These are phyloP conservation scores for Cercospora berteroae DNA, from an alignment of 2,329 filamentous ascomycete genomes.

Conservation along the genomic window DNA sequence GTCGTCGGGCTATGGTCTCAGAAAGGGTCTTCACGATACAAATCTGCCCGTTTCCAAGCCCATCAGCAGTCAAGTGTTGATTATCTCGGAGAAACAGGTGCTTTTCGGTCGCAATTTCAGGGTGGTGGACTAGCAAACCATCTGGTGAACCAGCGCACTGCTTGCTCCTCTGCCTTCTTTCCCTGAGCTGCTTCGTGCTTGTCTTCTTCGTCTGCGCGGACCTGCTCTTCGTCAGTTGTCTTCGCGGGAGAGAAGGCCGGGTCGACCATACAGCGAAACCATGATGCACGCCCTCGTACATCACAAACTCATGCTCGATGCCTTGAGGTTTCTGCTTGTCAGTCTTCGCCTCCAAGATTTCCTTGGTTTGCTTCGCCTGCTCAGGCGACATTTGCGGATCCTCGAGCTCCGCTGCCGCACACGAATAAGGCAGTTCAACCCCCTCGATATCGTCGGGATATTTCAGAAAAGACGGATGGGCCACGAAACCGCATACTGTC, in stretches of 20 bases:
- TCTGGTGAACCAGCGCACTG: conserved; percentile 40
- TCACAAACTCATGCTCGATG: conserved; percentile 40
- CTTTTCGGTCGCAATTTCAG: neutral
- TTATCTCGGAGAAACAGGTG: neutral
- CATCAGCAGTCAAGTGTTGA: neutral
- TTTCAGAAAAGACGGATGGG: conserved; percentile 38
- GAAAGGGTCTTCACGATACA: neutral
- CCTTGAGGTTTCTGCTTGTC: conserved; percentile 35
- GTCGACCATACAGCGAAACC: conserved; percentile 36
- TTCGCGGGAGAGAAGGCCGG: neutral
- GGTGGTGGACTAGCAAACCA: conserved; percentile 33
- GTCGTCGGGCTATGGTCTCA: neutral
- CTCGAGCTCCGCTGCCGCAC: conserved; percentile 36
- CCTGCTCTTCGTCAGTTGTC: conserved; percentile 1
- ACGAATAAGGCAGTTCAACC: conserved; percentile 37
- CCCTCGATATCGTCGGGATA: conserved; percentile 39
- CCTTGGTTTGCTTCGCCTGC: conserved; percentile 37
- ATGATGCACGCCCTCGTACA: conserved; percentile 40
- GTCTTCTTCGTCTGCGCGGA: conserved; percentile 37
- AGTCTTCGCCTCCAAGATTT: conserved; percentile 37
- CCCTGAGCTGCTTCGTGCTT: conserved; percentile 35
- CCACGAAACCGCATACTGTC: conserved; percentile 38
- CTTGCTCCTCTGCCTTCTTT: conserved; percentile 41
- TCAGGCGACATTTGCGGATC: conserved; percentile 33
- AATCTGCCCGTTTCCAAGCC: neutral